Conservation (phyloP, 164 flowering plant species). For the Vitis amurensis region DNA sequence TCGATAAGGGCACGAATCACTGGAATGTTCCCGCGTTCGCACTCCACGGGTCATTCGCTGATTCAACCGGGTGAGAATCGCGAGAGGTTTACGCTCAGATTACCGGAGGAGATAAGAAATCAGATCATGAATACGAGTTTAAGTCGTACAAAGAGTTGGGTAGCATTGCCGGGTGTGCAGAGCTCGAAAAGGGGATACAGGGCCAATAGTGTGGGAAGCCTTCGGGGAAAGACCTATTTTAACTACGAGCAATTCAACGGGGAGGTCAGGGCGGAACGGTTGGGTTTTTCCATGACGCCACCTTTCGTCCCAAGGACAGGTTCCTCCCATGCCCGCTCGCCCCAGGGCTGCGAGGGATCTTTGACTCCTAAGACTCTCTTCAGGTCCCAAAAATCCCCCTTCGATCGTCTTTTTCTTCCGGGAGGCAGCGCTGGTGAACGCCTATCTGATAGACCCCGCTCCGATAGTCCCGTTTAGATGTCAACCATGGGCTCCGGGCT, state of each 20-base stretch:
- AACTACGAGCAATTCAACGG: constrained; percentile 27
- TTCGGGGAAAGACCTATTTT: constrained; percentile 13
- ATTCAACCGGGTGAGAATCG: constrained; percentile 39
- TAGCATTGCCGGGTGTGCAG: constrained; percentile 29
- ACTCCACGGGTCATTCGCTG: constrained; percentile 47
- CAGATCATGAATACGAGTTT: constrained; percentile 33
- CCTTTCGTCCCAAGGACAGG: constrained; percentile 35
- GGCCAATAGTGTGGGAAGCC: constrained; percentile 21
- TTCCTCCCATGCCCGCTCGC: constrained; percentile 8
- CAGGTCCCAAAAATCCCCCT: constrained; percentile 15
- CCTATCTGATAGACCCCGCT: constrained; percentile 18
- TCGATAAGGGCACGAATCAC: constrained; percentile 26
- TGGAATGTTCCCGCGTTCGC: constrained; percentile 33
- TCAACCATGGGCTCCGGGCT: no score
- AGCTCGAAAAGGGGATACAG: constrained; percentile 39
- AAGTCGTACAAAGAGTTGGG: constrained; percentile 37
- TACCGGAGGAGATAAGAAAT: constrained; percentile 45
- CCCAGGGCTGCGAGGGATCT: no score
- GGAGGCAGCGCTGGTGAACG: constrained; percentile 16
- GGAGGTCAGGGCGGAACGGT: constrained; percentile 23
- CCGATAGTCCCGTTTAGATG: constrained; percentile 13
- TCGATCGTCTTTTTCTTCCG: constrained; percentile 11
- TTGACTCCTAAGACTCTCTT: constrained; percentile 5
- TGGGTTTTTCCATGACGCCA: constrained; percentile 27
- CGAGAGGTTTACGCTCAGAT: constrained; percentile 51